A percentile compares a stretch with the other conserved stretches of the same genome.
phyloP scores from a whole-genome alignment of 2,329 filamentous ascomycete genomes.

The Paecilomyces fulvus region DNA sequence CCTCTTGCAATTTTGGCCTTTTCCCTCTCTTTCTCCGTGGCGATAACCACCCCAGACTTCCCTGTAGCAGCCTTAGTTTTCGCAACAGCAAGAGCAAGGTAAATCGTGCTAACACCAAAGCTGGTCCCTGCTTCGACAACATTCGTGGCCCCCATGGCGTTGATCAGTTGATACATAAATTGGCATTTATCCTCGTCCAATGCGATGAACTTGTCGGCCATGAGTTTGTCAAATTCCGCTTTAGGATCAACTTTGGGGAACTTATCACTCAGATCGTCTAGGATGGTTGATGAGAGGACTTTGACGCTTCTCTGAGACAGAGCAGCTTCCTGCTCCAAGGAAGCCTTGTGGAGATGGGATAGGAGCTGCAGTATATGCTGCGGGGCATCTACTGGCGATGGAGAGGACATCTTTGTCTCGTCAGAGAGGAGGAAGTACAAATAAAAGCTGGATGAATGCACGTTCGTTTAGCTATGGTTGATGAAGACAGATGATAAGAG shows the following conservation, averaged over 20 bases:
- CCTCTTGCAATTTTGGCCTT: conserved; percentile 24
- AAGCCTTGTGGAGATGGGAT: conserved; percentile 11
- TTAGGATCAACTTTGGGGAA: neutral
- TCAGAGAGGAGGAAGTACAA: too few species aligned
- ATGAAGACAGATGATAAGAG: too few species aligned
- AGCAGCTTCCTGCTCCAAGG: conserved; percentile 14
- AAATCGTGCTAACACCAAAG: conserved; percentile 37
- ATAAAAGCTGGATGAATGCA: too few species aligned
- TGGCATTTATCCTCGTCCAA: conserved; percentile 33
- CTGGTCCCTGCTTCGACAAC: conserved; percentile 36
- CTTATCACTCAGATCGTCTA: conserved; percentile 9
- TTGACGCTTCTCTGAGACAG: conserved; percentile 11
- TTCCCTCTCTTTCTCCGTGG: conserved; percentile 28
- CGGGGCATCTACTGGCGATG: conserved; percentile 5
- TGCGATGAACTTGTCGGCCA: conserved; percentile 36
- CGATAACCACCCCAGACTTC: conserved; percentile 26
- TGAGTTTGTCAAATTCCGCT: conserved; percentile 14
- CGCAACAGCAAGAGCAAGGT: conserved; percentile 31
- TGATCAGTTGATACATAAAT: conserved; percentile 26
- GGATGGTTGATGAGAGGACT: conserved; percentile 11
- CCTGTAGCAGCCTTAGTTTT: conserved; percentile 14
- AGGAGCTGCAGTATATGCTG: conserved; percentile 14
- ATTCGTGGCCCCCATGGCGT: conserved; percentile 15
- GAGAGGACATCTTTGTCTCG: neutral
- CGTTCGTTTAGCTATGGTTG: too few species aligned